These are phyloP conservation scores for Phytophthora niederhauseri DNA, from an alignment of 352 stramenopile genomes.

Conservation along the genomic window DNA sequence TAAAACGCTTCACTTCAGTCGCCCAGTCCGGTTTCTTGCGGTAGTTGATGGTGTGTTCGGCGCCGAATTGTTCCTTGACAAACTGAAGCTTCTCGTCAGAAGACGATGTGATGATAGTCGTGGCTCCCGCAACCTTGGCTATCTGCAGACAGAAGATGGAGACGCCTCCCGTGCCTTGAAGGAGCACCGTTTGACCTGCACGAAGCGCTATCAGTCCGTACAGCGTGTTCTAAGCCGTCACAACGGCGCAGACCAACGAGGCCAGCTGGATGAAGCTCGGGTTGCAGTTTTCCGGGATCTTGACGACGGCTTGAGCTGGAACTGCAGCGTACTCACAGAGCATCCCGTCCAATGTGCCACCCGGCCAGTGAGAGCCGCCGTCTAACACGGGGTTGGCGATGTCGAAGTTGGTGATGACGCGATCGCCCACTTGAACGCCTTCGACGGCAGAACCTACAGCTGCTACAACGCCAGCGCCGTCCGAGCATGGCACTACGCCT, in stretches of 20 bases:
- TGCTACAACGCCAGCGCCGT: too few relatives aligned
- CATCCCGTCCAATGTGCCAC: slow-evolving; percentile 27
- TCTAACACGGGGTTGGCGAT: too few relatives aligned
- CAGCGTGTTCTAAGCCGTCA: slow-evolving; percentile 36
- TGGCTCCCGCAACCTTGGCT: too few relatives aligned
- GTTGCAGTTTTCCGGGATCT: too few relatives aligned
- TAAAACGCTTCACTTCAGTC: slow-evolving; percentile 11
- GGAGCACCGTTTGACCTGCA: too few relatives aligned
- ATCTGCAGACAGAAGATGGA: slow-evolving; percentile 30
- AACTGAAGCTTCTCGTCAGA: slow-evolving; percentile 24
- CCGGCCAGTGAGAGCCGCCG: too few relatives aligned
- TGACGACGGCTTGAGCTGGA: slow-evolving; percentile 15
- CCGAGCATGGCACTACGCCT: too few relatives aligned
- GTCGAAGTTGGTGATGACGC: too few relatives aligned
- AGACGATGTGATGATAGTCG: slow-evolving; percentile 33
- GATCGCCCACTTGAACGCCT: too few relatives aligned
- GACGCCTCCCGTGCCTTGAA: slow-evolving; percentile 3
- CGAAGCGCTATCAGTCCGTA: slow-evolving; percentile 8
- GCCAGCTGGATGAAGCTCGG: slow-evolving; percentile 30
- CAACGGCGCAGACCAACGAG: slow-evolving; percentile 29
- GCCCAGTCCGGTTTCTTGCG: slow-evolving; percentile 31
- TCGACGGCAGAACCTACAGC: too few relatives aligned
- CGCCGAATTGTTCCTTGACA: slow-evolving; percentile 30
- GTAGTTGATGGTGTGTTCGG: slow-evolving; percentile 33
- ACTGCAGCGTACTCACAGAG: slow-evolving; percentile 28